phyloP scores from a whole-genome alignment of 225 moss, liverwort and hornwort species.

The Physcomitrium patens region DNA sequence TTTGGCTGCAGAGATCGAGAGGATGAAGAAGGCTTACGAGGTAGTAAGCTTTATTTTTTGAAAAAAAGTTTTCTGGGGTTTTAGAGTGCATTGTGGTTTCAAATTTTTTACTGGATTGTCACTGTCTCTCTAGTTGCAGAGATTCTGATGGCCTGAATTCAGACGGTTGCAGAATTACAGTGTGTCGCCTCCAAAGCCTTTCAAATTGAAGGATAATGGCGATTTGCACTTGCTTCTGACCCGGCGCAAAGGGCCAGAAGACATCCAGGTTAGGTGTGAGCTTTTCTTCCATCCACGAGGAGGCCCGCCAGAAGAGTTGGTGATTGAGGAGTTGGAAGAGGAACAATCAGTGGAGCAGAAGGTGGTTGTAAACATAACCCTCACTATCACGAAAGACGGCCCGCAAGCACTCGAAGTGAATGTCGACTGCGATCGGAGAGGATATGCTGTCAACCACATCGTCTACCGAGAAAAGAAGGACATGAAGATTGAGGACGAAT shows the following conservation, averaged over 20 bases:
- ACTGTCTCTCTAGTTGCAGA: not conserved
- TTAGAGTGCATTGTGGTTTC: not conserved
- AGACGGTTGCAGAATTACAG: conserved; percentile 43
- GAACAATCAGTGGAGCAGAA: conserved; percentile 35
- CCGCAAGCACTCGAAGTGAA: conserved; percentile 47
- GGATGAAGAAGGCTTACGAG: conserved; percentile 27
- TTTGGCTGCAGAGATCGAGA: conserved; percentile 22
- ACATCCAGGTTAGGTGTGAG: conserved; percentile 44
- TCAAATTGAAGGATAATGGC: conserved; percentile 44
- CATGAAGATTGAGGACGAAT: conserved; percentile 32
- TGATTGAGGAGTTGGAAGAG: conserved; percentile 27
- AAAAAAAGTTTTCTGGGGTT: not conserved
- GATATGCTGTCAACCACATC: conserved; percentile 49
- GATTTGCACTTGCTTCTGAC: conserved; percentile 41
- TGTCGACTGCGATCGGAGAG: conserved; percentile 51
- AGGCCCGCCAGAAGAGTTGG: conserved; percentile 37
- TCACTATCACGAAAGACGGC: conserved; percentile 48
- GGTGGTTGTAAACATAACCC: conserved; percentile 41
- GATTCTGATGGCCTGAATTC: conserved; percentile 34
- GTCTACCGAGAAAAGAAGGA: conserved; percentile 38
- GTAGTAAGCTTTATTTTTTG: conserved; percentile 8
- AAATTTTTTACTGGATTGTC: not conserved
- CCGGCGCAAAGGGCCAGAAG: conserved; percentile 50
- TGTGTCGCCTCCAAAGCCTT: conserved; percentile 54
- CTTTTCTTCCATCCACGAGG: conserved; percentile 49